Evolutionary conservation across 441 rosid genomes (phyloP), one percentile per base, ranked within the genome.

Genomic region (Erysimum pusillum): DNA sequence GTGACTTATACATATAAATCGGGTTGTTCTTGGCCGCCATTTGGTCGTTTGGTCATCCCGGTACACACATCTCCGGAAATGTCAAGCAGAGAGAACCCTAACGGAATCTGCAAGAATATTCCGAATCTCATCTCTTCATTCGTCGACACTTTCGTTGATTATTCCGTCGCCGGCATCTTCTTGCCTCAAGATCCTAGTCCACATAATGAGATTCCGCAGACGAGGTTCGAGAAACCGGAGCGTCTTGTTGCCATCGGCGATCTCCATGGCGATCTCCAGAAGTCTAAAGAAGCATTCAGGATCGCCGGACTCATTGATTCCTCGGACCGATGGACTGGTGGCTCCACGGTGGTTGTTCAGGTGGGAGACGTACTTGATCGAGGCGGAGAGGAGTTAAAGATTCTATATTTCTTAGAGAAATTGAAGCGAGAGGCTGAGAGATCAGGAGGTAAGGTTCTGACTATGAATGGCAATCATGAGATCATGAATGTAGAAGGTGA

Each of bases 381-480:
- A 18, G 99, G 96, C 4, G 91, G 85, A 5, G 91, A 89, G 5
- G 98, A 90, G 88, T 64, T 92, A 34, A 90, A 84, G 85, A 87
- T 92, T 36, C 88, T 94, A 6, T 94, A 89, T 64, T 85, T 88
- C 25, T 46, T 91, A 25, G 96, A 94, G 90, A 92, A 85, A 46
- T 66, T 91, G 85, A 91, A 86, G 78, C 83, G 85, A 32, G 89
- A 91, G 78, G 97, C 98, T 0, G 84, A 59, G 71, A 87, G 73
- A 60, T 28, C 66, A 9, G 96, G 94, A 49, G 97, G 98, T 57
- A 77, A 84, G 63, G 0, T 92, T 31, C 71, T 94, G 53, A 92
- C 94, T 9, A 85, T 94, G 98, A 84, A 92, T 22, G 99, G 98
- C 1, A 92, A 92, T 67, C 99, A 94, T 70, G 99, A 94, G 87